These are phyloP conservation scores for Saccharum hybrid DNA, from an alignment of 202 grass and related monocot species.

Conservation along the genomic window DNA sequence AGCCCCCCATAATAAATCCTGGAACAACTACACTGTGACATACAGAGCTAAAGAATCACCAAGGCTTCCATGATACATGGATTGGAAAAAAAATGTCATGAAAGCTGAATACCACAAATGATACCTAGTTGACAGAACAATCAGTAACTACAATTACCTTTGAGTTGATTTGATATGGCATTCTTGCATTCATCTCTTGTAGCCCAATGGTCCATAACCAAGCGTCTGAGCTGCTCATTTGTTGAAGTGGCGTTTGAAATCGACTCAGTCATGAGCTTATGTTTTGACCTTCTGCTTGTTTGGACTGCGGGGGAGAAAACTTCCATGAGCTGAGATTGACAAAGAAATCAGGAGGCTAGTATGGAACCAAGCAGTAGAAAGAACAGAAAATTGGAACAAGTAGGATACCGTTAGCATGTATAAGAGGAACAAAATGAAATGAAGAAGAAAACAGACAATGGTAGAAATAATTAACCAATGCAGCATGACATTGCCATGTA, in stretches of 20 bases:
- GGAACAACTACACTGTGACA: not conserved
- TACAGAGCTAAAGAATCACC: not conserved
- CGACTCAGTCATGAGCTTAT: conserved; percentile 45
- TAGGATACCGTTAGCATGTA: not conserved
- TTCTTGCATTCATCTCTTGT: conserved; percentile 58
- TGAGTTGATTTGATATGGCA: conserved; percentile 53
- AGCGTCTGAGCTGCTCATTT: conserved; percentile 64
- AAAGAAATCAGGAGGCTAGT: not conserved
- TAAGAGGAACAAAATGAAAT: not conserved
- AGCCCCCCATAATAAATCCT: not conserved
- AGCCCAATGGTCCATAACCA: conserved; percentile 55
- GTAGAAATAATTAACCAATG: not conserved
- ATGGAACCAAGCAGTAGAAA: not conserved
- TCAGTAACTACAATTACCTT: conserved; percentile 45
- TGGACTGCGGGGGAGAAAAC: conserved; percentile 45
- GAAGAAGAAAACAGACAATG: not conserved
- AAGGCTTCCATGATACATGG: not conserved
- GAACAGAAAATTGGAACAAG: not conserved
- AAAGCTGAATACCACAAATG: not conserved
- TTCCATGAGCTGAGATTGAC: not conserved
- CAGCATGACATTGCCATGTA: not conserved
- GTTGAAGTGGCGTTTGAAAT: conserved; percentile 52
- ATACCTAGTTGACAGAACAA: not conserved
- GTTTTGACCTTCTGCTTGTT: conserved; percentile 53
- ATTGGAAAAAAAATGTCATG: not conserved